phyloP scores from a whole-genome alignment of 2,329 filamentous ascomycete species.

The Cladosporium halotolerans region DNA sequence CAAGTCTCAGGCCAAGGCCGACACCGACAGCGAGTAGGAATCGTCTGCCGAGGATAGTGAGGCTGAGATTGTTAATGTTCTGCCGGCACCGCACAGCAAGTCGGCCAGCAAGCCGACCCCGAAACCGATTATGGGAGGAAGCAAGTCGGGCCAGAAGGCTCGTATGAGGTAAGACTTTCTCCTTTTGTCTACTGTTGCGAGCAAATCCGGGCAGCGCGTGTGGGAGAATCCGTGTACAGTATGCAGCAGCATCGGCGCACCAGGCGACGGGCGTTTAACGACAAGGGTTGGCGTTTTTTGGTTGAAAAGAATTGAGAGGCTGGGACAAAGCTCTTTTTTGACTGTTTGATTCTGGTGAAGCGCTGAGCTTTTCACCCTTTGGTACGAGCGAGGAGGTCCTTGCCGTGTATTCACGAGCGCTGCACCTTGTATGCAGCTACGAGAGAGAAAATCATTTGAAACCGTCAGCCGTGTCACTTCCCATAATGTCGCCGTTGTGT shows the following conservation, averaged over 20 bases:
- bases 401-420: background rate
- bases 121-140: background rate
- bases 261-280: constrained; percentile 9
- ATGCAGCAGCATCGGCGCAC: constrained; percentile 7
- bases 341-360: background rate
- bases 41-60: background rate
- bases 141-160: background rate
- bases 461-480: background rate
- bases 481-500: too few species aligned
- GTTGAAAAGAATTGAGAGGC: background rate
- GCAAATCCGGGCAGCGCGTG: background rate
- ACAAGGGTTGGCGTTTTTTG: background rate
- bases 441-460: constrained; percentile 1
- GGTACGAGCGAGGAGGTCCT: too few species aligned
- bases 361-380: background rate
- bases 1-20: constrained; percentile 27
- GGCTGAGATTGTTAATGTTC: background rate
- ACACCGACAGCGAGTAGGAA: constrained; percentile 37
- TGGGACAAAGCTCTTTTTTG: constrained; percentile 1
- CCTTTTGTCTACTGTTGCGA: background rate
- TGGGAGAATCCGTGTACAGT: constrained; percentile 3
- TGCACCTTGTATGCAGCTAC: constrained; percentile 8
- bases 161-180: background rate
- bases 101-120: background rate
- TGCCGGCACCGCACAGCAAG: constrained; percentile 1